Base-by-base conservation (phyloP, 768 basidiomycete species). In the Xerocomellus dryophilus region DNA sequence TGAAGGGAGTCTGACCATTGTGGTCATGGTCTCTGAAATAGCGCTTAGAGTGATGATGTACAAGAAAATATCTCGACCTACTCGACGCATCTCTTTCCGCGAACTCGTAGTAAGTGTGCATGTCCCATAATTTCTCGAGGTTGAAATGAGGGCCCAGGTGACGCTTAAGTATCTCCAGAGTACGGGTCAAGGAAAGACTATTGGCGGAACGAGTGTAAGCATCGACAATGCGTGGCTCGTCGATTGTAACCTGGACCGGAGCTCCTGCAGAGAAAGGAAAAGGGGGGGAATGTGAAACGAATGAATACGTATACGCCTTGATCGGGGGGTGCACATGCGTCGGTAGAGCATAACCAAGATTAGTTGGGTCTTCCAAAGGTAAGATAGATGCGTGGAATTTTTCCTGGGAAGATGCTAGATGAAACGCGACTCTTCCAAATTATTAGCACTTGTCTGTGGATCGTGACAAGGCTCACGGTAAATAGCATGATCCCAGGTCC, bases 111-210 rank as follows among this genome's bases (percentile, higher is more conserved):
- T 72, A 71, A 9, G 74, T 77, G 51, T 79, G 78, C 61, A 66
- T 71, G 51, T 77, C 74, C 76, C 78, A 80, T 14, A 78, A 60
- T 51, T 69, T 69, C 65, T 80, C 79, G 4, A 79, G 65, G 44
- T 76, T 68, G 51, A 73, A 76, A 59, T 71, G 68, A 40, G 78
- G 79, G 1, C 78, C 78, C 23, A 77, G 53, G 41, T 70, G 56
- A 36, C 65, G 63, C 42, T 69, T 67, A 27, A 75, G 63, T 25
- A 71, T 61, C 49, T 68, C 72, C 21, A 77, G 64, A 36, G 74
- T 74, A 17, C 76, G 66, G 27, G 70, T 73, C 54, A 75, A 68
- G 9, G 74, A 70, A 20, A 77, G 58, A 31, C 59, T 66, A 17
- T 66, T 70, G 32, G 76, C 76, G 34, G 76, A 78, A 25, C 66